Evolutionary conservation across 768 basidiomycete species (phyloP).

Genomic region (Suillus lakei): DNA sequence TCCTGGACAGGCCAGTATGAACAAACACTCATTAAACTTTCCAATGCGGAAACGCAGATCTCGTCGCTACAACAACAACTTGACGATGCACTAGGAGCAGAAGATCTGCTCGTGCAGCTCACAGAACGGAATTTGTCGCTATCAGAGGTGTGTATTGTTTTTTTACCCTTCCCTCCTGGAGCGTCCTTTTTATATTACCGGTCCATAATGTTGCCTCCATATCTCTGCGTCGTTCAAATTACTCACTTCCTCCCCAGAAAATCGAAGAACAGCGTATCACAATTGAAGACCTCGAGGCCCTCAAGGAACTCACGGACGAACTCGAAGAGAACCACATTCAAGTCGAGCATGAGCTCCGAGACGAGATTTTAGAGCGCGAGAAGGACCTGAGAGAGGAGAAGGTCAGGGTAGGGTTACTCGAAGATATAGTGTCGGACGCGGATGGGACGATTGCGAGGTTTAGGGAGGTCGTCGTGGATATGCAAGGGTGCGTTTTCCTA

Average conservation of each 20-base stretch:
- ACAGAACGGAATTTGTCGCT: slow-evolving; percentile 93
- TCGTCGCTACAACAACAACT: slow-evolving; percentile 94
- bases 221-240: not conserved
- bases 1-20: slow-evolving; percentile 72
- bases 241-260: slow-evolving; percentile 56
- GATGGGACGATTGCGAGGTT: slow-evolving; percentile 91
- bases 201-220: not conserved
- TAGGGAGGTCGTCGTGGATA: slow-evolving; percentile 83
- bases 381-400: slow-evolving; percentile 6
- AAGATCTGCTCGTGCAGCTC: slow-evolving; percentile 94
- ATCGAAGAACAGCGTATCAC: slow-evolving; percentile 97
- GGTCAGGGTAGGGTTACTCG: slow-evolving; percentile 42
- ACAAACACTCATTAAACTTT: slow-evolving; percentile 74
- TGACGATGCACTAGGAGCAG: slow-evolving; percentile 93
- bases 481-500: slow-evolving; percentile 66
- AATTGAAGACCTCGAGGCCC: slow-evolving; percentile 94
- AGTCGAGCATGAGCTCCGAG: slow-evolving; percentile 88
- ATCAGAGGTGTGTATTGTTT: slow-evolving; percentile 66
- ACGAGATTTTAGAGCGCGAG: slow-evolving; percentile 57
- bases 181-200: not conserved
- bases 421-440: slow-evolving; percentile 83
- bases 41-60: slow-evolving; percentile 89
- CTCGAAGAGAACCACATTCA: slow-evolving; percentile 96
- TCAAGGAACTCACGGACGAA: slow-evolving; percentile 96
- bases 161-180: not conserved